Base-by-base conservation (phyloP, 805 yeast genomes). In the Candida ponderosae region DNA sequence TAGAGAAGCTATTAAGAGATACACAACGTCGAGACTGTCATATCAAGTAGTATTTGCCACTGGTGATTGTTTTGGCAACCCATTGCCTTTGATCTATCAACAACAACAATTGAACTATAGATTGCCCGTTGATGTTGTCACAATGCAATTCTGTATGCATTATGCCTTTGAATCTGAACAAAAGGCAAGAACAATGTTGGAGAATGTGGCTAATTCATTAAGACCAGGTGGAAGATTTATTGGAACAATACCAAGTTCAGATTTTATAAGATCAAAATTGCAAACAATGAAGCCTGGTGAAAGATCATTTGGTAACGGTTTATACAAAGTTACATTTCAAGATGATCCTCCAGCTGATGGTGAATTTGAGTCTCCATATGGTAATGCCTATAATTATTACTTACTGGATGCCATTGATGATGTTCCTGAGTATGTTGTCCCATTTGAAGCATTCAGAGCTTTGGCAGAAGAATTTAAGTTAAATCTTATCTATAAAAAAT, bases 381-480 rank as follows among this genome's bases (percentile, higher is more conserved):
- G 98, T 0, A 83, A 89, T 57, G 69, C 75, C 50, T 93, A 93
- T 58, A 76, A 74, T 37, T 93, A 84, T 56, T 85, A 68, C 62
- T 63, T 93, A 40, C 79, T 79, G 45, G 98, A 93, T 62, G 98
- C 99, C 0, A 90, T 93, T 34, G 96, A 87, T 43, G 81, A 93
- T 50, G 96, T 93, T 18, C 97, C 97, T 0, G 99, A 93, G 54
- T 93, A 83, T 52, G 94, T 93, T 6, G 96, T 93, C 6, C 97
- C 97, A 1, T 88, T 93, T 59, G 97, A 90, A 51, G 74, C 80
- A 1, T 74, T 93, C 40, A 70, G 95, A 57, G 75, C 81, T 39
- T 62, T 90, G 38, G 94, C 96, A 32, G 86, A 81, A 53, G 94
- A 87, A 40, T 84, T 78, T 56, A 86, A 86, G 13, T 60, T 90